phyloP scores from a whole-genome alignment of 2,329 filamentous ascomycete genomes.

The Talaromyces sp. region DNA sequence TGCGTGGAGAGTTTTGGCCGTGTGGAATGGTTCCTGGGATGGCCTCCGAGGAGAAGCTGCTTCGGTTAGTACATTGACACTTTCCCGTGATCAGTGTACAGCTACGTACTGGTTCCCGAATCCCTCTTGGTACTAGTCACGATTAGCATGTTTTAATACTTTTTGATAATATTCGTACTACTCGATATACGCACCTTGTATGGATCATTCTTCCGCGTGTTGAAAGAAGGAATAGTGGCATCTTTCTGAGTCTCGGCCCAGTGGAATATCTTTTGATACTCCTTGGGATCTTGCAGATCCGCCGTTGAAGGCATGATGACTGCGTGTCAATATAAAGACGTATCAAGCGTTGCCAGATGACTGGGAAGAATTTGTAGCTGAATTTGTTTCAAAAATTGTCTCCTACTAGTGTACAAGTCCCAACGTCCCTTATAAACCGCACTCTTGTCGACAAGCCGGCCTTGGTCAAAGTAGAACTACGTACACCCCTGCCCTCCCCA shows the following conservation, averaged over 20 bases:
- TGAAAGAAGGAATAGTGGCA: constrained; percentile 53
- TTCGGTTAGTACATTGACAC: constrained; percentile 28
- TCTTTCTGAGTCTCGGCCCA: constrained; percentile 61
- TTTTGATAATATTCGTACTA: neutral
- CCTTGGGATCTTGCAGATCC: constrained; percentile 29
- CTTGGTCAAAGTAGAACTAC: neutral
- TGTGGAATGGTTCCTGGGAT: constrained; percentile 39
- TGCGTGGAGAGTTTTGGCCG: constrained; percentile 37
- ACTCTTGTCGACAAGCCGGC: neutral
- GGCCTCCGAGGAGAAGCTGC: constrained; percentile 36
- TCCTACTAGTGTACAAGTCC: neutral
- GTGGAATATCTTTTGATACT: constrained; percentile 53
- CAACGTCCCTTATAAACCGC: neutral
- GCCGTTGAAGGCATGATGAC: constrained; percentile 27
- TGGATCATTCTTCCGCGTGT: constrained; percentile 52
- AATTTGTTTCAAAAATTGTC: neutral
- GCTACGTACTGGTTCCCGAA: constrained; percentile 50
- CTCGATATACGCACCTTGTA: constrained; percentile 42
- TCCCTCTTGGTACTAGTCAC: constrained; percentile 51
- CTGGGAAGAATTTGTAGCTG: neutral
- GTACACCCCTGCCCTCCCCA: neutral
- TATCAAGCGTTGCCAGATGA: neutral
- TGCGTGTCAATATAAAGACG: neutral
- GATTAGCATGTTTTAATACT: constrained; percentile 20
- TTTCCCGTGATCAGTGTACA: neutral